Evolutionary conservation across 2,329 filamentous ascomycete species (phyloP), one percentile per base, ranked within the genome.

Genomic region (Calonectria honghensis): DNA sequence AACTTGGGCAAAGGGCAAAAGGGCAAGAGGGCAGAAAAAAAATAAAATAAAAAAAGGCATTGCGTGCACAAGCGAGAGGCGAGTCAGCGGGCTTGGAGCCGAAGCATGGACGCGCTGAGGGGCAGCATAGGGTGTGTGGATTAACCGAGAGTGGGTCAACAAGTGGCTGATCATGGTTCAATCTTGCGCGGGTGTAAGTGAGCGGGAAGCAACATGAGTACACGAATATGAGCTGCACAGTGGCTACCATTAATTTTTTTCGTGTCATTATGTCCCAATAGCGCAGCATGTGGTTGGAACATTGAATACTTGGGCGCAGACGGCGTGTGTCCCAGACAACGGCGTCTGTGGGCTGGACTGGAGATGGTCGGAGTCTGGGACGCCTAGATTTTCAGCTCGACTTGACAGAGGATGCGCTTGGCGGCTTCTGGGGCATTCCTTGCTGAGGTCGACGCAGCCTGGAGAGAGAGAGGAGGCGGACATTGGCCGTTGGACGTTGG

Each of bases 81-180:
- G 68, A 41, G 54, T 52, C 4, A 16, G 41, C 27, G 35, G 35
- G 29, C 45, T 24, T 27, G 51, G 51, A 50, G n/a, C 51, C 32
- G 41, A 24, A 39, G 52, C 39, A 50, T 37, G 41, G 45, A 31
- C 31, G 29, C 41, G 29, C 41, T 18, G 39, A 45, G 41, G 50
- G n/a, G 20, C 31, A 51, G 16, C 5, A 20, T n/a, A 50, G 37
- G 52, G 71, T 72, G 41, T 68, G 24, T 24, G 24, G 77, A 74
- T 73, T 54, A 80, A 77, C 76, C 73, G 68, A 75, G 78, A 65
- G 71, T 77, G 73, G 78, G 69, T 50, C 54, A 48, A 57, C 70
- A 76, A 71, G 77, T 79, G 78, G 76, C 76, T 50, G 74, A 79
- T 78, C 71, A 54, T 66, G 66, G 66, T 73, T 73, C 66, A 59